A percentile compares a stretch with the other conserved stretches of the same genome.
phyloP scores from a whole-genome alignment of 129 eudicot species.

The Flaveria trinervia region DNA sequence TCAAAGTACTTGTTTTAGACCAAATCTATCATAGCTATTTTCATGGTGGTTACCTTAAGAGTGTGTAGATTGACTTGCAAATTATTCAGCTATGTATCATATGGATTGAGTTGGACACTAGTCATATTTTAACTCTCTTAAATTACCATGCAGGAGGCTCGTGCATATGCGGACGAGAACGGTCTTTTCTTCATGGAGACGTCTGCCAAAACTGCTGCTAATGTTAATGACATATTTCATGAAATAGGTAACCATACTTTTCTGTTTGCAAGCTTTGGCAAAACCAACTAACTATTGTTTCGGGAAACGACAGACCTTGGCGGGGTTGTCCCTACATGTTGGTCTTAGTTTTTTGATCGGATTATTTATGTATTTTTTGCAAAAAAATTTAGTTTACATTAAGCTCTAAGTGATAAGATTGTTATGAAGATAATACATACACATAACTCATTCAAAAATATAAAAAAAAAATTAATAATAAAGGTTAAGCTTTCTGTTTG shows the following conservation, averaged over 20 bases:
- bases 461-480: background rate
- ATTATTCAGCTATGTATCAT: background rate
- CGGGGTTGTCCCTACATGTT: background rate
- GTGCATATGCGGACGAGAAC: conserved; percentile 85
- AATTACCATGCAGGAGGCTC: conserved; percentile 72
- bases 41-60: background rate
- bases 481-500: background rate
- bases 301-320: background rate
- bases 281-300: background rate
- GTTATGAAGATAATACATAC: background rate
- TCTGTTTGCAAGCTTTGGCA: background rate
- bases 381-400: background rate
- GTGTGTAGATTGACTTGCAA: background rate
- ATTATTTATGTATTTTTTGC: background rate
- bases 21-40: background rate
- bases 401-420: background rate
- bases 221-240: conserved; percentile 83
- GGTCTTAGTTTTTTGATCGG: background rate
- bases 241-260: conserved; percentile 67
- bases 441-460: background rate
- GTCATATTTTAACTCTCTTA: background rate
- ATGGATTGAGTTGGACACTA: background rate
- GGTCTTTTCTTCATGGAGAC: conserved; percentile 92
- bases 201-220: conserved; percentile 92
- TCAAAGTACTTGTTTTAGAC: background rate